Conservation (phyloP, 768 basidiomycete species). For the Kwoniella dendrophila region DNA sequence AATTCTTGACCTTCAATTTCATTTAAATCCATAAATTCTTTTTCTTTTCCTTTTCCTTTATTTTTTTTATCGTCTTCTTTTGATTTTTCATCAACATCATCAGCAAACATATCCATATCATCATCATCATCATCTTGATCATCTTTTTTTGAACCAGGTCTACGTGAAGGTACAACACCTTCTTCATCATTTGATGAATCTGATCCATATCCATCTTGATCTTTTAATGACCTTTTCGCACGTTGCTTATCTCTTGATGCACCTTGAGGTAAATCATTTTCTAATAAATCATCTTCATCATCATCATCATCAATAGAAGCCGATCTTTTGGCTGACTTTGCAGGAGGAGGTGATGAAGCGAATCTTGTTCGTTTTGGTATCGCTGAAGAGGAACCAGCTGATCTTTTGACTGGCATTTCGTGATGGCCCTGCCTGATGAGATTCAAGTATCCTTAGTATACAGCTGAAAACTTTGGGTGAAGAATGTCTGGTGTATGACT, state of each 20-base stretch:
- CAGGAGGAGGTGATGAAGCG: constrained; percentile 14
- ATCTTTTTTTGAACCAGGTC: constrained; percentile 51
- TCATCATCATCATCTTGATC: constrained; percentile 62
- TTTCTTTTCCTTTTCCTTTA: constrained; percentile 58
- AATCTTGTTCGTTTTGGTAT: constrained; percentile 41
- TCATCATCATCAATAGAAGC: too few species aligned
- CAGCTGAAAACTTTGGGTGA: too few species aligned
- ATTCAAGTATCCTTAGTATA: too few species aligned
- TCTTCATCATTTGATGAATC: constrained; percentile 94
- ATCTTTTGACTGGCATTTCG: constrained; percentile 40
- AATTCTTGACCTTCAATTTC: constrained; percentile 99
- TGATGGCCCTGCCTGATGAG: not conserved
- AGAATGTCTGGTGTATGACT: too few species aligned
- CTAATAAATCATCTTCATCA: constrained; percentile 35
- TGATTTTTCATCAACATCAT: constrained; percentile 58
- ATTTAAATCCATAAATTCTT: constrained; percentile 78
- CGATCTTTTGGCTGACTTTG: not conserved
- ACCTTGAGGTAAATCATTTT: constrained; percentile 48
- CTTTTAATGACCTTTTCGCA: constrained; percentile 71
- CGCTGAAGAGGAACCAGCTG: constrained; percentile 20
- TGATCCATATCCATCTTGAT: constrained; percentile 83
- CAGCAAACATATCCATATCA: constrained; percentile 77
- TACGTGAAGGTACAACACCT: constrained; percentile 82
- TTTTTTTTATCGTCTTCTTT: constrained; percentile 55
- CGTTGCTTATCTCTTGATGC: constrained; percentile 57